Evolutionary conservation across 1,139 yeast species (phyloP).

Genomic region (Kluyveromyces marxianus): DNA sequence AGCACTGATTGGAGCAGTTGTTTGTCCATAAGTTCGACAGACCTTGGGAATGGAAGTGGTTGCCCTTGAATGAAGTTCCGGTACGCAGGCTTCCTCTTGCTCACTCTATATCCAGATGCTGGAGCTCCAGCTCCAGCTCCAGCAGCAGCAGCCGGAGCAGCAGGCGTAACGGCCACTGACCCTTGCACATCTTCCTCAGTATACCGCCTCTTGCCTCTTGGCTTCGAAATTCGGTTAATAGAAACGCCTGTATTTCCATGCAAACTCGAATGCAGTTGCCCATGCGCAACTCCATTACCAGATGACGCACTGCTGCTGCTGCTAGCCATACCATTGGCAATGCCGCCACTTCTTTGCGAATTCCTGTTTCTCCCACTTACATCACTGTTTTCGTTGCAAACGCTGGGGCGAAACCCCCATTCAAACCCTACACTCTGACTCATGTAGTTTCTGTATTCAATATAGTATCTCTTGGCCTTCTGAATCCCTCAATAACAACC

Average conservation of each 20-base stretch:
- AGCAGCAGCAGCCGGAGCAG: background rate
- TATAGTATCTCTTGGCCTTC: no score
- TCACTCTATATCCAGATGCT: background rate
- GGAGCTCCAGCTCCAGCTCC: background rate
- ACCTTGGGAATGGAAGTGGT: slow-evolving; percentile 25
- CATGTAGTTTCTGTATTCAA: slow-evolving; percentile 1
- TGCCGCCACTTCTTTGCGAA: background rate
- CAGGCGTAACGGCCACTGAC: background rate
- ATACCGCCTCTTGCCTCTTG: slow-evolving; percentile 10
- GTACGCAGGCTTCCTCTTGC: slow-evolving; percentile 13
- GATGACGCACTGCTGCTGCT: background rate
- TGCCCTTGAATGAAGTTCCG: slow-evolving; percentile 25
- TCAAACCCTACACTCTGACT: slow-evolving; percentile 22
- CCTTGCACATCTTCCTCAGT: slow-evolving; percentile 6
- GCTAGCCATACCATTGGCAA: background rate
- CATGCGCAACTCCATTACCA: background rate
- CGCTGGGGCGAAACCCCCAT: slow-evolving; percentile 24
- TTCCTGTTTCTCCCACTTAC: background rate
- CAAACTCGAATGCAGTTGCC: background rate
- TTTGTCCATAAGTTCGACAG: slow-evolving; percentile 27
- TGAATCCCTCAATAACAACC: no score
- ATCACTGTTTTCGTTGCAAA: background rate
- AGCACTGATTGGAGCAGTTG: slow-evolving; percentile 22
- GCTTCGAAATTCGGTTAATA: slow-evolving; percentile 7
- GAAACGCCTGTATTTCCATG: background rate